Percentiles rank a stretch among this genome's conserved stretches.
Evolutionary conservation across 805 yeast genomes (phyloP).

Genomic region (Starmerella stigmatis): DNA sequence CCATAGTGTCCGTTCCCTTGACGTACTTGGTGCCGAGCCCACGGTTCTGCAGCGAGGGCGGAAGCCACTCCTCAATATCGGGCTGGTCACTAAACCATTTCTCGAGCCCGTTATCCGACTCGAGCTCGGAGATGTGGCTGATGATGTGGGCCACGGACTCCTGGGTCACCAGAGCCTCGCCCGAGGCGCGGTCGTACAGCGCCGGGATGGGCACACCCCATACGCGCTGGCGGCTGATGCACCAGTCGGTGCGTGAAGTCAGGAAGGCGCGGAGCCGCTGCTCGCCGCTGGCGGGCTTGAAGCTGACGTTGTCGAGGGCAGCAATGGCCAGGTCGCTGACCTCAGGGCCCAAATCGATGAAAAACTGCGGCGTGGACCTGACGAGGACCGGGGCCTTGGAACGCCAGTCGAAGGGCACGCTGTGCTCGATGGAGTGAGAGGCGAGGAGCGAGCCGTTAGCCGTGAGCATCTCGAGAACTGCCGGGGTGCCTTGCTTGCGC

Average conservation of each 20-base stretch:
- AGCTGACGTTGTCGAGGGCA: constrained; percentile 53
- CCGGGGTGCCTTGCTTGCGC: constrained; percentile 45
- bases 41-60: constrained; percentile 35
- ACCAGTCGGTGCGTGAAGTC: constrained; percentile 82
- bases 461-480: constrained; percentile 38
- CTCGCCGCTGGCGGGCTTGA: constrained; percentile 63
- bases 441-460: constrained; percentile 39
- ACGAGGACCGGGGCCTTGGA: constrained; percentile 91
- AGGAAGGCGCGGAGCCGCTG: constrained; percentile 65
- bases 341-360: constrained; percentile 58
- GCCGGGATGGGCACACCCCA: constrained; percentile 99
- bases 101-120: constrained; percentile 40
- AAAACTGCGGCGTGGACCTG: constrained; percentile 95
- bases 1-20: constrained; percentile 87
- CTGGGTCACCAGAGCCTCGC: constrained; percentile 52
- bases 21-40: constrained; percentile 37
- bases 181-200: constrained; percentile 49
- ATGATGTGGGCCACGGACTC: constrained; percentile 51
- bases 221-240: constrained; percentile 86
- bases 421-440: constrained; percentile 52
- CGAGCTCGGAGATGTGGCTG: constrained; percentile 37
- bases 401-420: constrained; percentile 96
- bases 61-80: constrained; percentile 62
- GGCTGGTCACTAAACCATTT: constrained; percentile 58
- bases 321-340: constrained; percentile 54